Evolutionary conservation across 106 monocot species (phyloP).

Genomic region (Chionographis japonica): DNA sequence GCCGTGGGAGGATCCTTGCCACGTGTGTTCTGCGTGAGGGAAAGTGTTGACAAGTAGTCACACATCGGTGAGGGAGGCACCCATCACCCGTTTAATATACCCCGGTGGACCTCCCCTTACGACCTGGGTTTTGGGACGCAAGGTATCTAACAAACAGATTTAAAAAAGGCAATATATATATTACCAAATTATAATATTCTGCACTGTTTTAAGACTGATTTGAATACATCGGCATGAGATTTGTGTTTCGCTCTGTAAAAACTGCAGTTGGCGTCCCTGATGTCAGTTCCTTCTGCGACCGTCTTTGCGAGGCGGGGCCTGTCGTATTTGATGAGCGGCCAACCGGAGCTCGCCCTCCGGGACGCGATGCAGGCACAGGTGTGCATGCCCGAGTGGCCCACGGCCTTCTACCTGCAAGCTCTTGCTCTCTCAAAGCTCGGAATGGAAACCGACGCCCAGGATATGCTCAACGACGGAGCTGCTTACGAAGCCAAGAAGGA

Average conservation of each 20-base stretch:
- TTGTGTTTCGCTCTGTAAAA: not conserved
- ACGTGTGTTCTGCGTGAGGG: no score
- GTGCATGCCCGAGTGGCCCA: conserved; percentile 96
- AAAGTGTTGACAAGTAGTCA: no score
- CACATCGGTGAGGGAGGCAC: no score
- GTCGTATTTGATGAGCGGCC: conserved; percentile 90
- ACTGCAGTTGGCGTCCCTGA: conserved; percentile 74
- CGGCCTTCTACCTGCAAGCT: conserved; percentile 94
- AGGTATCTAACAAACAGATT: no score
- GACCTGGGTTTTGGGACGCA: no score
- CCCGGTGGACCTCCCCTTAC: no score
- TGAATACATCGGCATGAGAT: not conserved
- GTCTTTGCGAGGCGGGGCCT: conserved; percentile 85
- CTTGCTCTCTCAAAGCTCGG: conserved; percentile 95
- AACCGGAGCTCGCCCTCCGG: conserved; percentile 83
- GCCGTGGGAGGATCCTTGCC: no score
- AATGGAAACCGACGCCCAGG: conserved; percentile 97
- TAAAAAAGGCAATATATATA: no score
- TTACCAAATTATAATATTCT: no score
- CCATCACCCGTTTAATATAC: no score
- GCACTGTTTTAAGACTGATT: not conserved
- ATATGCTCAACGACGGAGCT: conserved; percentile 98
- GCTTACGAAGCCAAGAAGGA: conserved; percentile 86
- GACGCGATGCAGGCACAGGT: conserved; percentile 99
- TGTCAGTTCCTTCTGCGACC: conserved; percentile 91